phyloP scores from a whole-genome alignment of 2,329 filamentous ascomycete species.

The Rhynchosporium agropyri region DNA sequence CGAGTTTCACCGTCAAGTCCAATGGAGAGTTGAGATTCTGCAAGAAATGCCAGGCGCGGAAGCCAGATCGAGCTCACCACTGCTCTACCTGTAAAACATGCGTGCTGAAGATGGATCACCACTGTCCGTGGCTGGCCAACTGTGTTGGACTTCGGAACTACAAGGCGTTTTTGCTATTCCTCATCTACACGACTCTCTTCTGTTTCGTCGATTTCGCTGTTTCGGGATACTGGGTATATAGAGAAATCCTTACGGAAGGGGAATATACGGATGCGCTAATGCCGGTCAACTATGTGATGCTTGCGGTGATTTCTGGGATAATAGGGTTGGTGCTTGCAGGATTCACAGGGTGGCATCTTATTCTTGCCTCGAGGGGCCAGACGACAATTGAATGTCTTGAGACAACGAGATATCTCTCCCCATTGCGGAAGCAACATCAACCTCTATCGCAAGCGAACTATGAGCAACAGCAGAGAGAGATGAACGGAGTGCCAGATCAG shows the following conservation, averaged over 20 bases:
- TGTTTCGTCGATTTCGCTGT: slow-evolving; percentile 81
- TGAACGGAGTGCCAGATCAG: slow-evolving; percentile 43
- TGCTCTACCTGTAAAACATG: slow-evolving; percentile 94
- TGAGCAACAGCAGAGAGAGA: slow-evolving; percentile 76
- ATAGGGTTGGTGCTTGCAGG: slow-evolving; percentile 86
- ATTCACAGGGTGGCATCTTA: slow-evolving; percentile 91
- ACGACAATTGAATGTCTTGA: slow-evolving; percentile 97
- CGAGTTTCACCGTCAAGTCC: slow-evolving; percentile 88
- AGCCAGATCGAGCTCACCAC: slow-evolving; percentile 95
- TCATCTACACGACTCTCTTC: slow-evolving; percentile 86
- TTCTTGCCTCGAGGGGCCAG: slow-evolving; percentile 75
- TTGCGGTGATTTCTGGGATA: slow-evolving; percentile 85
- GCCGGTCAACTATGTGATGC: slow-evolving; percentile 88
- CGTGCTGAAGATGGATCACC: slow-evolving; percentile 99
- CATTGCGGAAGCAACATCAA: slow-evolving; percentile 71
- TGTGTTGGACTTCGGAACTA: slow-evolving; percentile 94
- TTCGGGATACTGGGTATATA: slow-evolving; percentile 80
- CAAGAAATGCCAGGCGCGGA: slow-evolving; percentile 94
- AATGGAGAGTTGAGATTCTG: slow-evolving; percentile 87
- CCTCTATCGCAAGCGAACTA: slow-evolving; percentile 51
- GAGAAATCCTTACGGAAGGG: slow-evolving; percentile 72
- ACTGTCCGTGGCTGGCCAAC: slow-evolving; percentile 96
- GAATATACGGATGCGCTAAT: slow-evolving; percentile 75
- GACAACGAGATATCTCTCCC: slow-evolving; percentile 90
- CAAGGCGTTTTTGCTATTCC: slow-evolving; percentile 91